Percentiles rank a stretch among this genome's conserved stretches.
These are phyloP conservation scores for Lactarius hengduanensis DNA, from an alignment of 768 basidiomycete species.

Conservation along the genomic window DNA sequence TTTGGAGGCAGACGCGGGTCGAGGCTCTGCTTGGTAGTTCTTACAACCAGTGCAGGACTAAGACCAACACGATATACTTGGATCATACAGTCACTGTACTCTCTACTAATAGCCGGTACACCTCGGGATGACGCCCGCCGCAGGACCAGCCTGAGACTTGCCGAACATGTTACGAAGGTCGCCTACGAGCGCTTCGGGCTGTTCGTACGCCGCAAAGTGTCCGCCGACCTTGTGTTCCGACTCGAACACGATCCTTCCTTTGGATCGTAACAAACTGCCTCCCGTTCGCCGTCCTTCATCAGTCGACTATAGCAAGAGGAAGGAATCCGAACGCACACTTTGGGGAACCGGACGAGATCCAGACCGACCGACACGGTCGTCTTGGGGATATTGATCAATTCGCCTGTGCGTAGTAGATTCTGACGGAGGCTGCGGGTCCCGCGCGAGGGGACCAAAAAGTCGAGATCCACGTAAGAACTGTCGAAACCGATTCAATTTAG, in stretches of 20 bases:
- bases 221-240: constrained; percentile 39
- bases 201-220: constrained; percentile 52
- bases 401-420: constrained; percentile 48
- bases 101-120: constrained; percentile 29
- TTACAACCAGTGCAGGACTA: too few species aligned
- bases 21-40: too few species aligned
- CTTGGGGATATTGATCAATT: too few species aligned
- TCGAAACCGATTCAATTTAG: neutral
- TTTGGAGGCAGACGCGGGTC: too few species aligned
- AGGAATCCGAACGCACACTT: too few species aligned
- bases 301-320: neutral
- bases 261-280: constrained; percentile 28
- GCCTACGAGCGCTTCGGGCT: constrained; percentile 45
- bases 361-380: too few species aligned
- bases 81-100: too few species aligned
- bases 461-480: constrained; percentile 53
- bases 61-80: too few species aligned
- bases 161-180: constrained; percentile 60
- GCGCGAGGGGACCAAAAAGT: constrained; percentile 58
- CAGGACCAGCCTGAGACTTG: constrained; percentile 47
- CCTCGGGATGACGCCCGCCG: constrained; percentile 35
- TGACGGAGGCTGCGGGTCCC: constrained; percentile 56
- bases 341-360: too few species aligned
- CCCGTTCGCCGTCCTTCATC: neutral
- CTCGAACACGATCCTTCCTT: constrained; percentile 47